phyloP scores from a whole-genome alignment of 129 eudicot species.

The Kitagawia praeruptora region DNA sequence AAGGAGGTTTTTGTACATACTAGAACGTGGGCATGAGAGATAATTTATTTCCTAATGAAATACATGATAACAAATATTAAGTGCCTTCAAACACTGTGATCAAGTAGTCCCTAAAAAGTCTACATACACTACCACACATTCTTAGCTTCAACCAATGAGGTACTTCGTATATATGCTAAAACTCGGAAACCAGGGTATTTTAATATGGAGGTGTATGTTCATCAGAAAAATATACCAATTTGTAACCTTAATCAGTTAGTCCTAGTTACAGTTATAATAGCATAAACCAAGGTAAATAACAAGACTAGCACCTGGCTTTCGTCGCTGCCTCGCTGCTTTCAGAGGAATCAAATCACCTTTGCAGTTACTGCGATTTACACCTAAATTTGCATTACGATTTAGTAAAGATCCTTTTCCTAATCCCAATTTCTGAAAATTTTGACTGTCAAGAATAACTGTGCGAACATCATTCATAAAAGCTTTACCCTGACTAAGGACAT shows the following conservation, averaged over 20 bases:
- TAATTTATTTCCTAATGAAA: not conserved
- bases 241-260: not conserved
- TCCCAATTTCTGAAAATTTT: constrained; percentile 36
- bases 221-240: not conserved
- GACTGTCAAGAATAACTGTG: constrained; percentile 43
- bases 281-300: not conserved
- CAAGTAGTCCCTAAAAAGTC: not conserved
- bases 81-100: not conserved
- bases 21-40: not conserved
- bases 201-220: not conserved
- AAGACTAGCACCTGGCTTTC: constrained; percentile 10
- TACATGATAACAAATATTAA: not conserved
- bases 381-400: constrained; percentile 41
- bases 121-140: not conserved
- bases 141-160: not conserved
- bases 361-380: constrained; percentile 16
- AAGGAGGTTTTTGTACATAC: not conserved
- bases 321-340: constrained; percentile 3
- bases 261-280: not conserved
- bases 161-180: not conserved
- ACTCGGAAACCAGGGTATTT: not conserved
- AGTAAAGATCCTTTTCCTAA: constrained; percentile 50
- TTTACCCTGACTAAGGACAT: constrained; percentile 34
- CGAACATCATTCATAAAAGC: constrained; percentile 20
- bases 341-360: constrained; percentile 4